Evolutionary conservation across 2,329 filamentous ascomycete species (phyloP).

Genomic region (Onygenales sp.): DNA sequence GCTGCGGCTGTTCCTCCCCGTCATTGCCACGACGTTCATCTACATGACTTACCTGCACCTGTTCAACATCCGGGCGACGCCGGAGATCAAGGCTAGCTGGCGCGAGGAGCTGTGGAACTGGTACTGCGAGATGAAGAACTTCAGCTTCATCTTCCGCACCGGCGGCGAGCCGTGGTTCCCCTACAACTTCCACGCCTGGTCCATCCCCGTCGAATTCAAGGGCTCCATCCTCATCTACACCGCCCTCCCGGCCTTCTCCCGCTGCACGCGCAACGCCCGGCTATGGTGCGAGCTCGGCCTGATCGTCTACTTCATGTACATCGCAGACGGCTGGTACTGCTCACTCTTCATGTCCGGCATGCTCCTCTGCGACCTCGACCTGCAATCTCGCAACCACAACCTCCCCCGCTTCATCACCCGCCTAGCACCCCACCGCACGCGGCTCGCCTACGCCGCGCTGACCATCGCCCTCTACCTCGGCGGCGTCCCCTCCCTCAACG

Average conservation of each 20-base stretch:
- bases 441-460: slow-evolving; percentile 46
- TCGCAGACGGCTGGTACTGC: slow-evolving; percentile 55
- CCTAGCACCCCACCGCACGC: slow-evolving; percentile 35
- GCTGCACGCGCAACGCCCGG: slow-evolving; percentile 45
- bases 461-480: slow-evolving; percentile 47
- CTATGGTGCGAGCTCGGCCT: slow-evolving; percentile 46
- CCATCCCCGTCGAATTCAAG: slow-evolving; percentile 53
- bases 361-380: slow-evolving; percentile 53
- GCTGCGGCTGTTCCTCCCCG: slow-evolving; percentile 34
- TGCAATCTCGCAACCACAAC: slow-evolving; percentile 41
- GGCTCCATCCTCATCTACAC: slow-evolving; percentile 58
- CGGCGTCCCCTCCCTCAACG: slow-evolving; percentile 48
- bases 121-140: slow-evolving; percentile 55
- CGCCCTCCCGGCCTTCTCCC: slow-evolving; percentile 46
- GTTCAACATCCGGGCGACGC: slow-evolving; percentile 39
- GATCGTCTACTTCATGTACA: slow-evolving; percentile 57
- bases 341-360: slow-evolving; percentile 53
- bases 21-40: slow-evolving; percentile 27
- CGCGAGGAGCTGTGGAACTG: slow-evolving; percentile 43
- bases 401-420: slow-evolving; percentile 42
- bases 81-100: slow-evolving; percentile 32
- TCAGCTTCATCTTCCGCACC: slow-evolving; percentile 55
- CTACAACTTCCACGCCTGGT: slow-evolving; percentile 54
- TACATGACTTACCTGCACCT: slow-evolving; percentile 43
- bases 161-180: slow-evolving; percentile 49